Evolutionary conservation across 805 yeast genomes (phyloP).

Genomic region (Monosporozyma unispora): DNA sequence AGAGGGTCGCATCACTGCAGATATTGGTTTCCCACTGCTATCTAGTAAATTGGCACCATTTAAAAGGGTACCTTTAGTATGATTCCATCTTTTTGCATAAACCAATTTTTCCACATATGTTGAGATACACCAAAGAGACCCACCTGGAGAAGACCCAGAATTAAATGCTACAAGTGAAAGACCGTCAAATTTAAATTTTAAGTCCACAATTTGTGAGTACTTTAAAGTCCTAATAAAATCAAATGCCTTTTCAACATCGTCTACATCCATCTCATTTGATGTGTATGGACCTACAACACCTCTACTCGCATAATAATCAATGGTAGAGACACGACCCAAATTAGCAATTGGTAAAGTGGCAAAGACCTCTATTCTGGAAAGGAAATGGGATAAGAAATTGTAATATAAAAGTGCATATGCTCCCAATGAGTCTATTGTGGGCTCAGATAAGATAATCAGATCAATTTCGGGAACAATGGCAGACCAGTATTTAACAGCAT

Average conservation of each 20-base stretch:
- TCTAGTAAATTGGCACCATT: slow-evolving; percentile 59
- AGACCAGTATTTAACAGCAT: slow-evolving; percentile 31
- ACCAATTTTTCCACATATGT: slow-evolving; percentile 72
- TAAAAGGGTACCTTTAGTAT: slow-evolving; percentile 76
- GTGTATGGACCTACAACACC: slow-evolving; percentile 71
- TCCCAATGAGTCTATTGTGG: slow-evolving; percentile 70
- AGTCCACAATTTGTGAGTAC: slow-evolving; percentile 63
- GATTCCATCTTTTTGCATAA: slow-evolving; percentile 92
- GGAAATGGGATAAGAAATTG: slow-evolving; percentile 43
- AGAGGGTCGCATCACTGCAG: slow-evolving; percentile 66
- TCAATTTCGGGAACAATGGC: slow-evolving; percentile 44
- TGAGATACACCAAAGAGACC: slow-evolving; percentile 75
- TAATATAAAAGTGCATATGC: slow-evolving; percentile 63
- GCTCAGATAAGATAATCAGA: slow-evolving; percentile 74
- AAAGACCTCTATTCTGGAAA: slow-evolving; percentile 64
- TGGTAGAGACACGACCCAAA: slow-evolving; percentile 74
- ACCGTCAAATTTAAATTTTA: slow-evolving; percentile 53
- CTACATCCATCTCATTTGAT: slow-evolving; percentile 48
- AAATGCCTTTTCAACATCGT: slow-evolving; percentile 73
- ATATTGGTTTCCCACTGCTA: slow-evolving; percentile 51
- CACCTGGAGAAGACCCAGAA: slow-evolving; percentile 92
- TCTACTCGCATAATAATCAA: slow-evolving; percentile 66
- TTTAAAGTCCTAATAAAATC: slow-evolving; percentile 63
- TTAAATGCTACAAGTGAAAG: slow-evolving; percentile 69
- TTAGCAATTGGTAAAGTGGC: slow-evolving; percentile 87